Evolutionary conservation across 768 basidiomycete genomes (phyloP), one percentile per base, ranked within the genome.

Genomic region (Lactarius hatsudake): DNA sequence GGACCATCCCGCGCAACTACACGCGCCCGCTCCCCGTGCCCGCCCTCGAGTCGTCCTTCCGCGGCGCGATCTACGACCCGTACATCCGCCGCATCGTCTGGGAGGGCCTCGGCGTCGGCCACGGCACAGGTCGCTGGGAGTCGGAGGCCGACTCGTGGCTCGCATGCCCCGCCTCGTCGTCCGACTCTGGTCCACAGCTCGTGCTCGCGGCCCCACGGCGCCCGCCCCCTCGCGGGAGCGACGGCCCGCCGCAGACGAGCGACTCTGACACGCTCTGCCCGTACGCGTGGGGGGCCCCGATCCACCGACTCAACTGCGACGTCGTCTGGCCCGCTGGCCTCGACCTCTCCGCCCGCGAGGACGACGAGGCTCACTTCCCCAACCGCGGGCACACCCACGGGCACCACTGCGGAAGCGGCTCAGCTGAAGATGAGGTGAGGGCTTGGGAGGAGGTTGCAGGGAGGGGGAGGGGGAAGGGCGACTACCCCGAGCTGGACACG

Each of bases 31-130:
- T 96, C 0, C 88, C 93, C 5, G 83, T 84, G 69, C 80, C 81
- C 5, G 81, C 84, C 59, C 82, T 94, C 60, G 93, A 95, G 72
- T 74, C 73, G 32, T 76, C 84, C 13, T 83, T 97, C 15, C 84
- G 85, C 23, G 91, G 88, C 3, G 84, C 90, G 5, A 94, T 94
- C 72, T 96, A 95, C 76, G 91, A 94, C 77, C 83, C 91, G 0
- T 93, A 89, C 76, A 83, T 98, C 66, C 89, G 96, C 23, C 91
- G 88, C 60, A 84, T 98, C 68, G 83, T 96, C 73, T 87, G 85
- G 84, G 93, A 98, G 75, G 95, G 95, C 58, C 76, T 95, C 32
- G 80, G 90, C 36, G 78, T 82, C 53, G 68, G 68, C 42, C 26
- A 8, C 2, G 55, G 60, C 17, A 59, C 61, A 12, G 70, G 53